Conservation (phyloP, 768 basidiomycete species). For the Calocera cornea region DNA sequence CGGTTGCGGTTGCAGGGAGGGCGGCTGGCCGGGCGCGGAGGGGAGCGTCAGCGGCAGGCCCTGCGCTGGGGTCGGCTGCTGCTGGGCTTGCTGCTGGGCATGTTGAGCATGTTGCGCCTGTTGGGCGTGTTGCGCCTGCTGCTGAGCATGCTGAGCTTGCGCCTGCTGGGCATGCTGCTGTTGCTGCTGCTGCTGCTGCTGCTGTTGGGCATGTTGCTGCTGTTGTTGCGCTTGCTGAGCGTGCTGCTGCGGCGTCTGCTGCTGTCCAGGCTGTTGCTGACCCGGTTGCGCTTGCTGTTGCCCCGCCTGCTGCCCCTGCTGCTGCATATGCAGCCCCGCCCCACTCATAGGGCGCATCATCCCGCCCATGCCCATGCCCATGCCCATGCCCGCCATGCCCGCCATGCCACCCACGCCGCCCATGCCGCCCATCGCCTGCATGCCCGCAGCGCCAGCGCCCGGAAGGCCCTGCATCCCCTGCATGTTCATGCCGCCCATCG, state of each 20-base stretch:
- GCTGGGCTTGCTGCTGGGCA: neutral
- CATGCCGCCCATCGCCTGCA: neutral
- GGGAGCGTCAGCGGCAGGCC: too few relatives aligned
- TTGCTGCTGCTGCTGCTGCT: too few relatives aligned
- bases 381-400: neutral
- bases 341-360: neutral
- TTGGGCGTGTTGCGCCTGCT: neutral
- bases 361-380: neutral
- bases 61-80: neutral
- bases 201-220: neutral
- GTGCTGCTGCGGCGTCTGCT: neutral
- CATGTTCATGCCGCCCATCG: too few relatives aligned
- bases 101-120: neutral
- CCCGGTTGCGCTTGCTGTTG: neutral
- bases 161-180: neutral
- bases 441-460: neutral
- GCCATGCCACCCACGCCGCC: neutral
- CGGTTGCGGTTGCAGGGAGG: neutral
- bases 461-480: neutral
- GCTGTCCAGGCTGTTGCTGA: neutral
- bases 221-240: neutral
- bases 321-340: neutral
- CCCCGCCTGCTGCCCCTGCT: too few relatives aligned
- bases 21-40: too few relatives aligned
- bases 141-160: neutral